A percentile compares a stretch with the other conserved stretches of the same genome.
phyloP scores from a whole-genome alignment of 768 basidiomycete species.

The Mycena indigotica region DNA sequence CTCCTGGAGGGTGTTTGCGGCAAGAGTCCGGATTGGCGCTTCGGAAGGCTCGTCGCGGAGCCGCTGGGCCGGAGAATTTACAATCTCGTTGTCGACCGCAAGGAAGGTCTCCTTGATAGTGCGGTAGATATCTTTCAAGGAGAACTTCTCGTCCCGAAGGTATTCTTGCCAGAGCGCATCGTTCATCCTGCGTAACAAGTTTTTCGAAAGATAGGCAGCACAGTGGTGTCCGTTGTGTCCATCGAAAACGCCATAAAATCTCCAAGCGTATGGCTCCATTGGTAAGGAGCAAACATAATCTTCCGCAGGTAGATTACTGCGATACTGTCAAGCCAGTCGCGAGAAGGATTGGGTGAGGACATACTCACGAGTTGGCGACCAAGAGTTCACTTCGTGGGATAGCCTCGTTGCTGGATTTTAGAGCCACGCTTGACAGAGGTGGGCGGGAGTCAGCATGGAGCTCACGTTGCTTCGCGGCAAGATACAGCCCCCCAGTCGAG shows the following conservation, averaged over 20 bases:
- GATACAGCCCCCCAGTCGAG: neutral
- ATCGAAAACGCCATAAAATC: neutral
- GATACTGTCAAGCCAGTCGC: neutral
- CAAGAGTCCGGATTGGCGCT: slow-evolving; percentile 26
- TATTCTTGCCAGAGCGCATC: neutral
- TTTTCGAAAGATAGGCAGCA: neutral
- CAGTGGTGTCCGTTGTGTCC: neutral
- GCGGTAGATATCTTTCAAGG: slow-evolving; percentile 32
- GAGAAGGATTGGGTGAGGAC: neutral
- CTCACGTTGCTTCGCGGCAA: neutral
- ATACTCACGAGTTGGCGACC: neutral
- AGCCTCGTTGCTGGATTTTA: neutral
- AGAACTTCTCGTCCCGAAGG: slow-evolving; percentile 18
- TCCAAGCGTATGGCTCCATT: neutral
- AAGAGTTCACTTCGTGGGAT: neutral
- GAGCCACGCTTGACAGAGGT: neutral
- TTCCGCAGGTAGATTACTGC: neutral
- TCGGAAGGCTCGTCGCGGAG: slow-evolving; percentile 24
- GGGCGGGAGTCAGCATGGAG: neutral
- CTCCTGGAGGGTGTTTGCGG: slow-evolving; percentile 30
- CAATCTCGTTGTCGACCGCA: slow-evolving; percentile 40
- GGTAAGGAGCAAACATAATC: neutral
- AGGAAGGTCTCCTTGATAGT: slow-evolving; percentile 41
- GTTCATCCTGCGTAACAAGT: neutral
- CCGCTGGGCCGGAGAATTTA: slow-evolving; percentile 31